phyloP scores from a whole-genome alignment of 2,329 filamentous ascomycete genomes.

The Sordariomycetes sp. region DNA sequence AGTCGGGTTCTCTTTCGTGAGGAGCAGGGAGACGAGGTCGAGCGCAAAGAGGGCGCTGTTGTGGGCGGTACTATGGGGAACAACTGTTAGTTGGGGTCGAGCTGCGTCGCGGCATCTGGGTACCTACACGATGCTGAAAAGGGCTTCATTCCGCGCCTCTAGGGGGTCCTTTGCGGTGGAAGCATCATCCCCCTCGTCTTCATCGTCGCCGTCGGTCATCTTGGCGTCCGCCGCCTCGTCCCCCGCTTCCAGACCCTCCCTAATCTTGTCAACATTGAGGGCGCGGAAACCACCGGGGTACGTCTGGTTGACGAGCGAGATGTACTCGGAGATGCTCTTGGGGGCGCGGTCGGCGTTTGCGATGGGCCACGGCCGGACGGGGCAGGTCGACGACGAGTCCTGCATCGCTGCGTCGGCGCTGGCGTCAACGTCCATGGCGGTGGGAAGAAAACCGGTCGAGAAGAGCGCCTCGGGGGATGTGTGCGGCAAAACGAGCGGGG shows the following conservation, averaged over 20 bases:
- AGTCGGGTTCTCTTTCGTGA: slow-evolving; percentile 68
- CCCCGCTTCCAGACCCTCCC: slow-evolving; percentile 35
- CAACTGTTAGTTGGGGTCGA: background rate
- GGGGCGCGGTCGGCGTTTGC: slow-evolving; percentile 42
- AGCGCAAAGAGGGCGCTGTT: slow-evolving; percentile 57
- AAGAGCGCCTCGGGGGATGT: background rate
- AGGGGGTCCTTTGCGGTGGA: slow-evolving; percentile 27
- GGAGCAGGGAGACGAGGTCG: slow-evolving; percentile 70
- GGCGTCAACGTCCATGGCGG: background rate
- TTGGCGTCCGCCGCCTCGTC: slow-evolving; percentile 30
- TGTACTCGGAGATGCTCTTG: slow-evolving; percentile 57
- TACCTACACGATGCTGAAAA: slow-evolving; percentile 41
- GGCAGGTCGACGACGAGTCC: slow-evolving; percentile 5
- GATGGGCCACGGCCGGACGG: slow-evolving; percentile 9
- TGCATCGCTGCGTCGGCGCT: background rate
- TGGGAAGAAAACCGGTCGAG: background rate
- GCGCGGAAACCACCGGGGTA: slow-evolving; percentile 66
- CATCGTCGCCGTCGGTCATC: slow-evolving; percentile 31
- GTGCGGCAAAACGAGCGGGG: background rate
- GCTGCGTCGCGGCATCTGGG: background rate
- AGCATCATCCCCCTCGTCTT: slow-evolving; percentile 25
- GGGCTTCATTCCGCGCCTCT: slow-evolving; percentile 41
- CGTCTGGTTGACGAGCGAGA: slow-evolving; percentile 65
- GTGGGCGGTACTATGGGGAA: slow-evolving; percentile 27
- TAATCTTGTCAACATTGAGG: slow-evolving; percentile 61